phyloP scores from a whole-genome alignment of 2,329 filamentous ascomycete species.

The Penicillium sp. region DNA sequence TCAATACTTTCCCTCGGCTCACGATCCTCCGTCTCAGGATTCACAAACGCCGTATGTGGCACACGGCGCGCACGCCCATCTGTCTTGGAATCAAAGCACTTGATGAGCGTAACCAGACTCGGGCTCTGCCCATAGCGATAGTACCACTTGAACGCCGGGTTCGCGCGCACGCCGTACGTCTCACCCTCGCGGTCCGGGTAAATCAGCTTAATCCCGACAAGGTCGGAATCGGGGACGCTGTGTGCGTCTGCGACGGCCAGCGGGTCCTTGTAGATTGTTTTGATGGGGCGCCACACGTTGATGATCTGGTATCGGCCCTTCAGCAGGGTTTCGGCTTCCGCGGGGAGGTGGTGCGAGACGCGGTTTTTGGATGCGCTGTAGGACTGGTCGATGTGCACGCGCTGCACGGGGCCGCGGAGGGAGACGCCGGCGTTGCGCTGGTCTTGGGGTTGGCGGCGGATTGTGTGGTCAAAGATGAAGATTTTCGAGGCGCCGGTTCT shows the following conservation, averaged over 20 bases:
- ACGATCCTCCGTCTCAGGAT: conserved; percentile 50
- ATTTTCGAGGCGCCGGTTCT: conserved; percentile 50
- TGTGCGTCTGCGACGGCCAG: conserved; percentile 59
- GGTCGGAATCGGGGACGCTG: conserved; percentile 56
- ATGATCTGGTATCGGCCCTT: conserved; percentile 54
- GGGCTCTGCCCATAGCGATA: conserved; percentile 59
- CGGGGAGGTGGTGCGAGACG: conserved; percentile 50
- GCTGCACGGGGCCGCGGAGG: conserved; percentile 52
- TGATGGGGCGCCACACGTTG: conserved; percentile 58
- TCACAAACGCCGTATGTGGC: conserved; percentile 62
- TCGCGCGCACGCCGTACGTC: conserved; percentile 54
- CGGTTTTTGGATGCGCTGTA: conserved; percentile 49
- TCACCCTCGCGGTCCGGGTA: conserved; percentile 58
- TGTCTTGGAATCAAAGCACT: conserved; percentile 64
- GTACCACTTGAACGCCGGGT: conserved; percentile 56
- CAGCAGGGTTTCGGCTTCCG: conserved; percentile 50
- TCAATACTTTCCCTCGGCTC: conserved; percentile 60
- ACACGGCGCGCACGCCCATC: conserved; percentile 59
- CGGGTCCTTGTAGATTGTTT: conserved; percentile 59
- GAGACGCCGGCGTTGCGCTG: conserved; percentile 38
- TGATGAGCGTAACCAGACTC: conserved; percentile 63
- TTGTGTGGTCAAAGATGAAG: conserved; percentile 58
- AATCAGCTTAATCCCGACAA: conserved; percentile 56
- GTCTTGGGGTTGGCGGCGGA: conserved; percentile 45
- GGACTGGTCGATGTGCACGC: conserved; percentile 59